Base-by-base conservation (phyloP, 2,329 filamentous ascomycete genomes). In the Nothomitra cinnamomea region DNA sequence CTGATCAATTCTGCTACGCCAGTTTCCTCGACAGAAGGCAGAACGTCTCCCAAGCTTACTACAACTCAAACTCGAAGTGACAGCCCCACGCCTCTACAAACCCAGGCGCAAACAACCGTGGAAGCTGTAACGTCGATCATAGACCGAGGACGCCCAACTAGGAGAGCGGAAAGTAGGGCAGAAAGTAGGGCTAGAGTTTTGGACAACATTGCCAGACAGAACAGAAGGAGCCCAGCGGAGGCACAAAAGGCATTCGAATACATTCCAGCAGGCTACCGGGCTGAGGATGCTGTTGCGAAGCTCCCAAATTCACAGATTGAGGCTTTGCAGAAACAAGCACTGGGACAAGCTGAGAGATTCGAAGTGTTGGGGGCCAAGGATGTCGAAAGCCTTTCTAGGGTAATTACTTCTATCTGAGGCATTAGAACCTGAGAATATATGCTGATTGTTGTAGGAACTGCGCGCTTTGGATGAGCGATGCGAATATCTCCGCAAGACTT, bases 401-500 rank as follows among this genome's bases (percentile, higher is more conserved):
- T 50, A 35, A 54, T 48, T 21, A 24, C 17, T 4, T 28, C 15
- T 10, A 28, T 3, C 51, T 32, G 28, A 21, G 19, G 7, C 24
- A n/a, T 13, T 35, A 8, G n/a, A 32, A 19, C 19, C 25, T 3
- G 25, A 12, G 42, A 8, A 28, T 28, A 17, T 5, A 2, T 1
- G n/a, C 47, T 17, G 21, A 50, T 22, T 24, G 22, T 28, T 22
- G 8, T 58, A 83, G 77, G 85, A 89, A 68, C 79, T 88, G 53
- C 78, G 81, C 51, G 78, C 76, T 55, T 72, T 89, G n/a, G 85
- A 89, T 60, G 82, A 87, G 62, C 78, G 84, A 54, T 85, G 82
- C 54, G 83, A 87, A 59, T 88, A 88, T 61, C 78, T 89, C 50
- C 80, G 84, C 48, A 82, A 79, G 57, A 89, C 84, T 0, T 85